These are phyloP conservation scores for Tillandsia leiboldiana DNA, from an alignment of 176 grass and related monocot genomes.

Conservation along the genomic window DNA sequence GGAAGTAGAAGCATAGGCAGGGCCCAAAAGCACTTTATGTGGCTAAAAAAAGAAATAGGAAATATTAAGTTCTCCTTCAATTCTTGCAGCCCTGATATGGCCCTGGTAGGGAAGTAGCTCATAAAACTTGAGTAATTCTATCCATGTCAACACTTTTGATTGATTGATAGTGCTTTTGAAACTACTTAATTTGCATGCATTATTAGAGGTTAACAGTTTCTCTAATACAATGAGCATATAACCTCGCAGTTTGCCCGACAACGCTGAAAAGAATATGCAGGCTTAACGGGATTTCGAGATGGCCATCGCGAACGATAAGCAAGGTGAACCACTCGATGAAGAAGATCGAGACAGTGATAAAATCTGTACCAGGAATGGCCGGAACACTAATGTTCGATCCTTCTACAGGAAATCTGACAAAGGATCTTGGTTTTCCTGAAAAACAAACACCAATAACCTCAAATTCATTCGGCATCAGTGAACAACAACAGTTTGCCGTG, in stretches of 20 bases:
- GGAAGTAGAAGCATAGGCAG: too few relatives aligned
- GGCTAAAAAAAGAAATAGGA: neutral
- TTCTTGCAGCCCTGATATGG: neutral
- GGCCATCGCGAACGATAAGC: slow-evolving; percentile 70
- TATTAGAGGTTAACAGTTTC: neutral
- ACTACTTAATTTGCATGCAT: neutral
- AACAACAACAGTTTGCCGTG: neutral
- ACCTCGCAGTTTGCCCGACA: slow-evolving; percentile 54
- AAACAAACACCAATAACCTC: slow-evolving; percentile 1
- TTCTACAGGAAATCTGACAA: slow-evolving; percentile 33
- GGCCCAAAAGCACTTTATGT: neutral
- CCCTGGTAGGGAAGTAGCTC: neutral
- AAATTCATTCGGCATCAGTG: neutral
- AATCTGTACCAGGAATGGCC: slow-evolving; percentile 43
- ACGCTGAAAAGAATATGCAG: slow-evolving; percentile 63
- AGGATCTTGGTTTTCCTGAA: slow-evolving; percentile 18
- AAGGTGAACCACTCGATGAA: slow-evolving; percentile 62
- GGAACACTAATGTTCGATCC: slow-evolving; percentile 51
- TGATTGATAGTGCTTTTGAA: too few relatives aligned
- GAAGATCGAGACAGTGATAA: slow-evolving; percentile 59
- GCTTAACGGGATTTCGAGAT: slow-evolving; percentile 49
- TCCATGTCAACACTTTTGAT: too few relatives aligned
- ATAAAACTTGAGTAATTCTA: too few relatives aligned
- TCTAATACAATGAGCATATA: neutral
- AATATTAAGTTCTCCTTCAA: neutral